Conservation (phyloP, 306 rosid genomes). For the Inga leiocalycina region DNA sequence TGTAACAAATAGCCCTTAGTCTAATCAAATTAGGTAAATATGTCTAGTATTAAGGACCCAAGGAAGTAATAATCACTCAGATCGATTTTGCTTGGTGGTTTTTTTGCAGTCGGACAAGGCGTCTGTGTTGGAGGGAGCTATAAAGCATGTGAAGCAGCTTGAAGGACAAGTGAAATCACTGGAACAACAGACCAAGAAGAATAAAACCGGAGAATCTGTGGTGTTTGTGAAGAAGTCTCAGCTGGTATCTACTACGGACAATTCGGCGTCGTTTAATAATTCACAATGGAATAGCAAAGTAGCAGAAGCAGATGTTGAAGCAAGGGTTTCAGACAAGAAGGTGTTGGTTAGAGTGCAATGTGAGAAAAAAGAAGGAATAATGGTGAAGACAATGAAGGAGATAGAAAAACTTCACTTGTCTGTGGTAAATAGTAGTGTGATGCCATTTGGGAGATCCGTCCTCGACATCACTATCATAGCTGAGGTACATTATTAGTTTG, state of each 20-base stretch:
- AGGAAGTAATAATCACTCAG: background rate
- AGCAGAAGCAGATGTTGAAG: slow-evolving; percentile 58
- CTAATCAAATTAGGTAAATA: too few species aligned
- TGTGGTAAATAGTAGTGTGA: slow-evolving; percentile 39
- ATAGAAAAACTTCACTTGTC: slow-evolving; percentile 57
- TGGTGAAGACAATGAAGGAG: slow-evolving; percentile 48
- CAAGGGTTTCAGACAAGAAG: slow-evolving; percentile 55
- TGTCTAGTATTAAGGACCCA: too few species aligned
- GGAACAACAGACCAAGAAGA: slow-evolving; percentile 61
- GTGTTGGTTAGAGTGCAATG: slow-evolving; percentile 40
- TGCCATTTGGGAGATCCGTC: slow-evolving; percentile 55
- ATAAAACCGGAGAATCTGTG: slow-evolving; percentile 45
- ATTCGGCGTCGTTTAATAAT: background rate
- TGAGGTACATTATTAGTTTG: slow-evolving; percentile 24
- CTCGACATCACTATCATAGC: slow-evolving; percentile 38
- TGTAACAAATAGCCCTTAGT: too few species aligned
- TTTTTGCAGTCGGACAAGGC: slow-evolving; percentile 60
- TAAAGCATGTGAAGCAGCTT: slow-evolving; percentile 60
- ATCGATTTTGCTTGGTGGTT: background rate
- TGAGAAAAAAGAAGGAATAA: slow-evolving; percentile 43
- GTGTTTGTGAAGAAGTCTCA: slow-evolving; percentile 8
- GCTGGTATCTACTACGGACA: background rate
- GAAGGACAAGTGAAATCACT: slow-evolving; percentile 50
- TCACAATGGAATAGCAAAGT: background rate
- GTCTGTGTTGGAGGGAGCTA: slow-evolving; percentile 70